A percentile compares a stretch with the other conserved stretches of the same genome.
Evolutionary conservation across 2,329 filamentous ascomycete species (phyloP).

Genomic region (Pseudovirgaria hyperparasitica): DNA sequence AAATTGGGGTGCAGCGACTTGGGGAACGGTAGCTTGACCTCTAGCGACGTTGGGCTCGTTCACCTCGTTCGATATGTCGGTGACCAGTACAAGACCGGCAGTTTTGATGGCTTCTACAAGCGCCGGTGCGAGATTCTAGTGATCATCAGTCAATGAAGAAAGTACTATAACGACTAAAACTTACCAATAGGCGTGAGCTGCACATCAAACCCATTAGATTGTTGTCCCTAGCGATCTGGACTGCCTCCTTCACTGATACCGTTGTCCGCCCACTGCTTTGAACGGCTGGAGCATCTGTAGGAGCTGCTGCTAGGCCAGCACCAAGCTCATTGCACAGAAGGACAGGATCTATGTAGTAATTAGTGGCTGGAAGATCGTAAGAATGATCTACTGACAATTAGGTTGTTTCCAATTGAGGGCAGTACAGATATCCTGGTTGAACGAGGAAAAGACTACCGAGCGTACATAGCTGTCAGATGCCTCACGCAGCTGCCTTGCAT

Average conservation of each 20-base stretch:
- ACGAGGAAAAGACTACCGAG: constrained; percentile 88
- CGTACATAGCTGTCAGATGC: constrained; percentile 58
- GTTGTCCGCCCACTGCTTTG: constrained; percentile 56
- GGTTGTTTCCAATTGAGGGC: constrained; percentile 99
- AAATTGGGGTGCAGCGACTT: constrained; percentile 31
- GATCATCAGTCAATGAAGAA: constrained; percentile 3
- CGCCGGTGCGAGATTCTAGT: constrained; percentile 80
- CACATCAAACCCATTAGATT: constrained; percentile 98
- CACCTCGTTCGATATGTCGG: constrained; percentile 59
- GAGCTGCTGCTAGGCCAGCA: constrained; percentile 35
- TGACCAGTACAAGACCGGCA: constrained; percentile 80
- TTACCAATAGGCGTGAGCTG: constrained; percentile 70
- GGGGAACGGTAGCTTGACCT: constrained; percentile 28
- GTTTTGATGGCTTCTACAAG: constrained; percentile 90
- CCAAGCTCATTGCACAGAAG: constrained; percentile 91
- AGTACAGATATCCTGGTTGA: constrained; percentile 80
- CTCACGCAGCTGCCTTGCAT: constrained; percentile 59
- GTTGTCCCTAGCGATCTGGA: constrained; percentile 84
- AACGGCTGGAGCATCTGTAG: constrained; percentile 27
- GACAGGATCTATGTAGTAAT: constrained; percentile 52
- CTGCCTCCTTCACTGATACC: constrained; percentile 87
- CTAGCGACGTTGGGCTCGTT: constrained; percentile 19
- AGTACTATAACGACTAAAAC: constrained; percentile 22
- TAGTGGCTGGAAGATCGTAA: not conserved
- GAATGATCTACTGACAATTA: constrained; percentile 50